Evolutionary conservation across 208 protist genomes (phyloP).

Genomic region (Acanthamoeba lenticulata): DNA sequence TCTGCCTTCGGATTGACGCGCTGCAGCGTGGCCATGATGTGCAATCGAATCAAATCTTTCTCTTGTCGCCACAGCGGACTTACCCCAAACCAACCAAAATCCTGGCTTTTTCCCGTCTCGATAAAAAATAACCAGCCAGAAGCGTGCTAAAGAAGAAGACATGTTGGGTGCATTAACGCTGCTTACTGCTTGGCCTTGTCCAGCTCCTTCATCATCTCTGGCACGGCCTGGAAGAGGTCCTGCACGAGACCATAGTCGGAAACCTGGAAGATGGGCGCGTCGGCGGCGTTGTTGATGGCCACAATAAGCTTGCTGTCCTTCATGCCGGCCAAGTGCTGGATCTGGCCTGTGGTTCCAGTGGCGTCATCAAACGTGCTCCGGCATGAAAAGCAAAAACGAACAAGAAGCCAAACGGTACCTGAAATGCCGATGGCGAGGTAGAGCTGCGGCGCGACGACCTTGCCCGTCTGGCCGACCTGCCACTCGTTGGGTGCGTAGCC

Average conservation of each 20-base stretch:
- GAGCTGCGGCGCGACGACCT: constrained; percentile 98
- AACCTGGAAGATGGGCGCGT: constrained; percentile 98
- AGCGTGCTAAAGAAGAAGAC: not conserved
- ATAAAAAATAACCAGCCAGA: not conserved
- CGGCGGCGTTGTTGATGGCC: constrained; percentile 94
- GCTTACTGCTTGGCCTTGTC: constrained; percentile 39
- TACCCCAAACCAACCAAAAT: not conserved
- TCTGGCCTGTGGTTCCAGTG: constrained; percentile 94
- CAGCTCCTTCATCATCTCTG: constrained; percentile 90
- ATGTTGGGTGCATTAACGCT: not conserved
- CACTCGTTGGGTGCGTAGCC: constrained; percentile 92
- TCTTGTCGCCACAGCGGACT: no score
- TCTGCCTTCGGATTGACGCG: constrained; percentile 83
- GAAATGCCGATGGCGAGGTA: constrained; percentile 97
- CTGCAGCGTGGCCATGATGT: constrained; percentile 67
- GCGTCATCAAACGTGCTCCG: no score
- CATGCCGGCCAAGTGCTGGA: constrained; percentile 97
- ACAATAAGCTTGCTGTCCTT: constrained; percentile 97
- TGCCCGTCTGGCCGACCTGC: constrained; percentile 98
- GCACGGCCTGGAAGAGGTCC: constrained; percentile 96
- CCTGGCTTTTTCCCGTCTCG: not conserved
- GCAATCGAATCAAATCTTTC: not conserved
- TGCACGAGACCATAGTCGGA: constrained; percentile 97
- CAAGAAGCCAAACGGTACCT: not conserved
- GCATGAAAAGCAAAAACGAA: not conserved